phyloP scores from a whole-genome alignment of 345 rosid species.

The Aurinia saxatilis region DNA sequence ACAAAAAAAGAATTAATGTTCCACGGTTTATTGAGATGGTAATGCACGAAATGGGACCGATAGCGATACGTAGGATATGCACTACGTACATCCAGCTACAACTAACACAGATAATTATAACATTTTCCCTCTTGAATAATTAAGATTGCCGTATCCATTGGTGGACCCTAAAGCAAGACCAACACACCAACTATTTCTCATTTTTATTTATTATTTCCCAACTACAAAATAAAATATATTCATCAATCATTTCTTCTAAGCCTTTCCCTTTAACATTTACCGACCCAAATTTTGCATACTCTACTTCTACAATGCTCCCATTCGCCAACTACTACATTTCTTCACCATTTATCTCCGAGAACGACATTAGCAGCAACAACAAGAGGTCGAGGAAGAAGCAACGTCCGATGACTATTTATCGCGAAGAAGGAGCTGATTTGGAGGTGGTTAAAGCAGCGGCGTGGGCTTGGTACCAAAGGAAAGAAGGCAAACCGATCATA shows the following conservation, averaged over 20 bases:
- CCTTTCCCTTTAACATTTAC: conserved; percentile 3
- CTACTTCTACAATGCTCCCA: conserved; percentile 23
- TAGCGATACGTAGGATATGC: conserved; percentile 15
- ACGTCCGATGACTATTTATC: conserved; percentile 10
- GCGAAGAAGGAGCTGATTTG: conserved; percentile 31
- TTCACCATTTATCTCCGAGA: conserved; percentile 11
- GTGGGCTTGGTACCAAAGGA: conserved; percentile 82
- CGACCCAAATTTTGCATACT: neutral
- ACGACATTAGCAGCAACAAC: neutral
- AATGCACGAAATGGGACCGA: conserved; percentile 14
- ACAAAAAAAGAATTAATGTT: neutral
- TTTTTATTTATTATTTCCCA: neutral
- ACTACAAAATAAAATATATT: neutral
- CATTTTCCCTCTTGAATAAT: conserved; percentile 11
- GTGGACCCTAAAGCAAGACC: conserved; percentile 24
- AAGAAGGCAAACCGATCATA: conserved; percentile 33
- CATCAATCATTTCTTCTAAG: conserved; percentile 2
- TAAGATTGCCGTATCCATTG: conserved; percentile 21
- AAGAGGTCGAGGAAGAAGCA: conserved; percentile 17
- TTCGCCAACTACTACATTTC: conserved; percentile 22
- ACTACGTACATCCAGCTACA: neutral
- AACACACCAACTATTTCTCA: conserved; percentile 7
- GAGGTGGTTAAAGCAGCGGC: conserved; percentile 69
- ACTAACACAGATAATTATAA: conserved; percentile 12
- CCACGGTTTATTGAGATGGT: conserved; percentile 1